These are phyloP conservation scores for Irpex rosettiformis DNA, from an alignment of 1,284 basidiomycete genomes.

Conservation along the genomic window DNA sequence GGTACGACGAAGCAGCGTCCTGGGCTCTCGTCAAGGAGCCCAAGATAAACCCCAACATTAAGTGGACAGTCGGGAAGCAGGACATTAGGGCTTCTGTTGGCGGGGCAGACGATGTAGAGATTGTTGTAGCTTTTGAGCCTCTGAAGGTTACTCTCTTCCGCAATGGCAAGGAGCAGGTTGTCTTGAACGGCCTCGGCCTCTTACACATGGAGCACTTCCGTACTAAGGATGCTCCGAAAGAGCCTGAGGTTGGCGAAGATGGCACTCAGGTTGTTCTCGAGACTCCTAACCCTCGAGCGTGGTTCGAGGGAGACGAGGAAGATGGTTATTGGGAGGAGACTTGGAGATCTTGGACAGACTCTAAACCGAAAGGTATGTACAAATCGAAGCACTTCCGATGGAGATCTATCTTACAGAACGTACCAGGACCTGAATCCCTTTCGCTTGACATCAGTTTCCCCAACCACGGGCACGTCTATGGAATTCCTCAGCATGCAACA, in stretches of 20 bases:
- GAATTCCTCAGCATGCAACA: conserved; percentile 96
- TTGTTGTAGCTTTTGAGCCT: conserved; percentile 71
- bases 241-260: conserved; percentile 22
- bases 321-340: conserved; percentile 89
- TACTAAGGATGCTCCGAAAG: conserved; percentile 47
- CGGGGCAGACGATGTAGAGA: conserved; percentile 50
- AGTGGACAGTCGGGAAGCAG: conserved; percentile 63
- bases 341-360: conserved; percentile 84
- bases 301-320: conserved; percentile 85
- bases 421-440: conserved; percentile 86
- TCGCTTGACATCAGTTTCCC: conserved; percentile 95
- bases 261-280: conserved; percentile 54
- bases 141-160: conserved; percentile 71
- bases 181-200: conserved; percentile 87
- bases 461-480: conserved; percentile 85
- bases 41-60: conserved; percentile 44
- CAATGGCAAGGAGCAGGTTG: conserved; percentile 78
- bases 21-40: conserved; percentile 84
- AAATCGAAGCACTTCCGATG: not conserved
- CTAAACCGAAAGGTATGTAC: conserved; percentile 87
- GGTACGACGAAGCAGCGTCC: conserved; percentile 85
- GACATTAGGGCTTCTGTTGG: conserved; percentile 58
- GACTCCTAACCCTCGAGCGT: conserved; percentile 55
- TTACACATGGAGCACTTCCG: conserved; percentile 99
- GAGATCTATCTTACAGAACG: not conserved